phyloP scores from a whole-genome alignment of 345 rosid species.

The Populus davidiana region DNA sequence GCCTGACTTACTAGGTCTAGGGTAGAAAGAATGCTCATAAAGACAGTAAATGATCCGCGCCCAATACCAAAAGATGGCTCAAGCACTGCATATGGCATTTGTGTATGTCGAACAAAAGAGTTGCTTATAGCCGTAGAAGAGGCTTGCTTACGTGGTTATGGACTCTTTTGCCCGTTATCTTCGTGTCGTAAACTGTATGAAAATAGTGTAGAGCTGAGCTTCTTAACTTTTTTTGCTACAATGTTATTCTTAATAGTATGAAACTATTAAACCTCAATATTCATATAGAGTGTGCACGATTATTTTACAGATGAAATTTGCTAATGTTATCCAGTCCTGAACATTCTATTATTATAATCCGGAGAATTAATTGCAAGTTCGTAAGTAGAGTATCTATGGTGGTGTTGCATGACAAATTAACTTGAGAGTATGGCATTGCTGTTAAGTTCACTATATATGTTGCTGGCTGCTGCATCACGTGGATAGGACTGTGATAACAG shows the following conservation, averaged over 20 bases:
- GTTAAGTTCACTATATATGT: not conserved
- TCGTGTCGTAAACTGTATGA: not conserved
- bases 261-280: too few species aligned
- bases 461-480: not conserved
- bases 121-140: not conserved
- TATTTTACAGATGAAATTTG: too few species aligned
- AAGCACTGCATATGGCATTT: conserved; percentile 35
- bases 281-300: too few species aligned
- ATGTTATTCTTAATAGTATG: too few species aligned
- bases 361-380: not conserved
- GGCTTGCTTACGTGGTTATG: not conserved
- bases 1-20: conserved; percentile 80
- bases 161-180: not conserved
- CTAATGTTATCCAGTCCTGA: not conserved
- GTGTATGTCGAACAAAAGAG: not conserved
- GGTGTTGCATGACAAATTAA: not conserved
- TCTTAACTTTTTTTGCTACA: too few species aligned
- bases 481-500: not conserved
- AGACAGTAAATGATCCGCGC: conserved; percentile 80
- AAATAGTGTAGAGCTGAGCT: too few species aligned
- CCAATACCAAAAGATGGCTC: conserved; percentile 95
- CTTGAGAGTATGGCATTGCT: not conserved
- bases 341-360: not conserved
- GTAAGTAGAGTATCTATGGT: not conserved
- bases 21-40: conserved; percentile 79